Conservation (phyloP, 1,284 basidiomycete genomes). For the Trametes polyzona region DNA sequence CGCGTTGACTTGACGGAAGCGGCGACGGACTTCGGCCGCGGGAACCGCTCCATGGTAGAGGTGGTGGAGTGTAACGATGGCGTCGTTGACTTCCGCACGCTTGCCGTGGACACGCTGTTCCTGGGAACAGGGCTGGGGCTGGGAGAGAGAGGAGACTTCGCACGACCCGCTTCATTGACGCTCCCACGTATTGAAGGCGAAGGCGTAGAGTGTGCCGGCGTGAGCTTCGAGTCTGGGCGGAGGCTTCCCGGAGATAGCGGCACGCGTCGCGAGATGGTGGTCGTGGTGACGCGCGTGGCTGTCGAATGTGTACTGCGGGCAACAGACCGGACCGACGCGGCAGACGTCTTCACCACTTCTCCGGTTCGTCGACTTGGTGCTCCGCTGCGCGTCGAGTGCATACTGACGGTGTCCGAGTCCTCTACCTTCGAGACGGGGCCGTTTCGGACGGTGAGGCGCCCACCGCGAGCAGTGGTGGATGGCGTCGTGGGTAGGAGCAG, state of each 20-base stretch:
- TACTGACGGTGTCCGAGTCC: conserved; percentile 49
- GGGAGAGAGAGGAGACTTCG: conserved; percentile 19
- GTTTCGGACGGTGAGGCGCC: conserved; percentile 24
- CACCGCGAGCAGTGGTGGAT: conserved; percentile 24
- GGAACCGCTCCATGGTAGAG: conserved; percentile 20
- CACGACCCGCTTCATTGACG: conserved; percentile 18
- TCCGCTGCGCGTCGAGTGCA: conserved; percentile 60
- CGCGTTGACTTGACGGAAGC: conserved; percentile 40
- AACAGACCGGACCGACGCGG: conserved; percentile 49
- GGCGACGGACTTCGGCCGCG: conserved; percentile 40
- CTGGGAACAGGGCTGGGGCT: conserved; percentile 16
- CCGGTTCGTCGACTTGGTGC: conserved; percentile 40
- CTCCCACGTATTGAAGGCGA: conserved; percentile 28
- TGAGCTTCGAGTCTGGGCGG: conserved; percentile 71
- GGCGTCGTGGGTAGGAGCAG: conserved; percentile 47
- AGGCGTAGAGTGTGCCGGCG: conserved; percentile 39
- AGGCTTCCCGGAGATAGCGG: conserved; percentile 33
- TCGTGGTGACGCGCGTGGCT: conserved; percentile 31
- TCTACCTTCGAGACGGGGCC: conserved; percentile 24
- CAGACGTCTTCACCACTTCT: conserved; percentile 34
- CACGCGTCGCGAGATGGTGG: conserved; percentile 31
- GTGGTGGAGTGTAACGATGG: conserved; percentile 21
- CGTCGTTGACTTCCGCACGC: conserved; percentile 21
- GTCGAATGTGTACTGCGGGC: conserved; percentile 48
- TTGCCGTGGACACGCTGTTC: conserved; percentile 25